Evolutionary conservation across 805 yeast genomes (phyloP).

Genomic region (Starmerella potacharoeniae): DNA sequence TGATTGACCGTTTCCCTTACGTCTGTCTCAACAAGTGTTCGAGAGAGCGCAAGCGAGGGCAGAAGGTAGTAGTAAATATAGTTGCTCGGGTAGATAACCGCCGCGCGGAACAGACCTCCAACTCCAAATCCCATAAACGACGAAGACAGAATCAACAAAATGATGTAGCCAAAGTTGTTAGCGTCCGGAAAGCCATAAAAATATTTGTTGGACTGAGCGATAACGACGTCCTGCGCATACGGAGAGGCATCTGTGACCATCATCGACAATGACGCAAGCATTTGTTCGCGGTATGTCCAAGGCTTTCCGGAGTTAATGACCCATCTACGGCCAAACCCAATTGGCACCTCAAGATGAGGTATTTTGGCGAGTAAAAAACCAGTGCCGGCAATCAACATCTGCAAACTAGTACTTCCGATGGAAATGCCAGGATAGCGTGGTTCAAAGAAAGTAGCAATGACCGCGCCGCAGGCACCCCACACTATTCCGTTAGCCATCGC

Average conservation of each 20-base stretch:
- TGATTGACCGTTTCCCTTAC: constrained; percentile 34
- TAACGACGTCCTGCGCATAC: background rate
- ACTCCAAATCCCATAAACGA: constrained; percentile 57
- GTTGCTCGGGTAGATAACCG: constrained; percentile 41
- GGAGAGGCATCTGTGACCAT: constrained; percentile 19
- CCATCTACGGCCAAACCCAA: constrained; percentile 1
- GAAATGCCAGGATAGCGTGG: constrained; percentile 44
- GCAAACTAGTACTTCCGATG: constrained; percentile 41
- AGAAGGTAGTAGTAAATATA: constrained; percentile 44
- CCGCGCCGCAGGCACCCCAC: constrained; percentile 46
- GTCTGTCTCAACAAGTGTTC: constrained; percentile 32
- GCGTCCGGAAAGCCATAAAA: background rate
- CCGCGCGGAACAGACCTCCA: constrained; percentile 52
- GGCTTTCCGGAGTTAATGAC: constrained; percentile 45
- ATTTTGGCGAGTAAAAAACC: constrained; percentile 36
- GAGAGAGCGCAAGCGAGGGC: constrained; percentile 40
- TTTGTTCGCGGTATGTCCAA: constrained; percentile 19
- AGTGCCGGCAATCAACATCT: constrained; percentile 48
- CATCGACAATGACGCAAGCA: constrained; percentile 12
- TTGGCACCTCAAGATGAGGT: constrained; percentile 4
- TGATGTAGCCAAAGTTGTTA: constrained; percentile 34
- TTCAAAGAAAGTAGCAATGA: constrained; percentile 22
- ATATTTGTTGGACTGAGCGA: background rate
- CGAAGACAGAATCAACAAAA: constrained; percentile 43
- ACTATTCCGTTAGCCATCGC: constrained; percentile 33